Conservation (phyloP, 2,329 filamentous ascomycete species). For the Aspergillus costaricaensis region DNA sequence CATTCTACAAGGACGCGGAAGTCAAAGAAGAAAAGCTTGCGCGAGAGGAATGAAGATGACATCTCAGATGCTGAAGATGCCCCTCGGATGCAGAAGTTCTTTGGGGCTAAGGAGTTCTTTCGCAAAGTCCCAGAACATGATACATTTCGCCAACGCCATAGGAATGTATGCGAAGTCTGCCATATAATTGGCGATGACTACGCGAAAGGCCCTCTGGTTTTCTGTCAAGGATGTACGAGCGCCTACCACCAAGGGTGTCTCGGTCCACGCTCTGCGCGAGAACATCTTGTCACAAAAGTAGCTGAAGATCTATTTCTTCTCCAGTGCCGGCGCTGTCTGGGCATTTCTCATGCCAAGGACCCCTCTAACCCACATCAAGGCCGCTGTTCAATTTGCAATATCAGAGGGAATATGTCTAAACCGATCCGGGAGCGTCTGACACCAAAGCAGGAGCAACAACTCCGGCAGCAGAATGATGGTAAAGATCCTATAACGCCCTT, state of each 20-base stretch:
- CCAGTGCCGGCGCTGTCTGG: slow-evolving; percentile 85
- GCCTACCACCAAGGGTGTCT: slow-evolving; percentile 84
- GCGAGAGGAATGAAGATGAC: slow-evolving; percentile 44
- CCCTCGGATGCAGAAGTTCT: slow-evolving; percentile 47
- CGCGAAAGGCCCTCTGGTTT: slow-evolving; percentile 70
- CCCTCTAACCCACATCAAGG: slow-evolving; percentile 67
- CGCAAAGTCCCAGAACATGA: slow-evolving; percentile 61
- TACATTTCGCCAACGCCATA: slow-evolving; percentile 71
- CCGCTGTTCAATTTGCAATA: slow-evolving; percentile 69
- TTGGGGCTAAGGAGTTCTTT: slow-evolving; percentile 74
- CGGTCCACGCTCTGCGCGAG: slow-evolving; percentile 69
- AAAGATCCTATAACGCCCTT: slow-evolving; percentile 73
- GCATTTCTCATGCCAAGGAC: slow-evolving; percentile 68
- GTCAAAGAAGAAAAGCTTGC: slow-evolving; percentile 42
- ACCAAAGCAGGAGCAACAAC: slow-evolving; percentile 77
- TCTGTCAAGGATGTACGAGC: slow-evolving; percentile 87
- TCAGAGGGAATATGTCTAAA: slow-evolving; percentile 67
- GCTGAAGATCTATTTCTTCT: slow-evolving; percentile 75
- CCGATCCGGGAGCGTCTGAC: slow-evolving; percentile 75
- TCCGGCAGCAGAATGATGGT: slow-evolving; percentile 76
- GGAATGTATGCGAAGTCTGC: slow-evolving; percentile 72
- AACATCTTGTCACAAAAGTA: slow-evolving; percentile 90
- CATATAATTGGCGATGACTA: slow-evolving; percentile 53
- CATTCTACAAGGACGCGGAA: slow-evolving; percentile 35
- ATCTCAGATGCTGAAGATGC: slow-evolving; percentile 46